Evolutionary conservation across 495 filamentous ascomycete species (phyloP), one percentile per base, ranked within the genome.

Genomic region (Neurospora sp.): DNA sequence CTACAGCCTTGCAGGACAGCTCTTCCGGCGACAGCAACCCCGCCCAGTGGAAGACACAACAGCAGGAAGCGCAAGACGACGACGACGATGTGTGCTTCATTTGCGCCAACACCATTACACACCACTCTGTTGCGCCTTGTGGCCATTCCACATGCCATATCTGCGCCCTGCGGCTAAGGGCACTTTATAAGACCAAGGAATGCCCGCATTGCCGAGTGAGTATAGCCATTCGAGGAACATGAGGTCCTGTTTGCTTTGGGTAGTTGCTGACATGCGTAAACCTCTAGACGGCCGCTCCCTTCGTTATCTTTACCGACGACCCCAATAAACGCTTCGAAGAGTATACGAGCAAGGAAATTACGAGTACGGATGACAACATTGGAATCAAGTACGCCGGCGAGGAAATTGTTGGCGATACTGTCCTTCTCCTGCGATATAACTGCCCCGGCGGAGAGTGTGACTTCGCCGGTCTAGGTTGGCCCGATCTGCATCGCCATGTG

Each of bases 101-200:
- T 74, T 99, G 96, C 80, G 94, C 96, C 35, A 95, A 92, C 48
- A 88, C 88, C 1, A 91, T 98, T 69, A 88, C 89, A 68, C 94
- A 97, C 83, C 90, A 90, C 70, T 91, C 93, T 4, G 87, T 98
- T 68, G 89, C 94, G 20, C 96, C 96, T 16, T 99, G 96, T 81
- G 97, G 96, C 79, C 96, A 99, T 82, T 87, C 90, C 22, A 97
- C 94, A 11, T 99, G 96, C 80, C 96, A 98, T 82, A 96, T 98
- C 71, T 99, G 96, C 79, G 90, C 94, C 4, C 82, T 99, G 75
- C 87, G 96, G 68, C 84, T 97, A 83, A 88, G 96, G 69, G 96
- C 94, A 0, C 82, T 99, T 59, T 99, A 98, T 81, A 98, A 98
- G 85, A 95, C 89, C 73, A 97, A 94, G 80, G 90, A 92, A 70